A percentile compares a stretch with the other conserved stretches of the same genome.
These are phyloP conservation scores for Pseudozyma sp. DNA, from an alignment of 1,284 basidiomycete species.

Conservation along the genomic window DNA sequence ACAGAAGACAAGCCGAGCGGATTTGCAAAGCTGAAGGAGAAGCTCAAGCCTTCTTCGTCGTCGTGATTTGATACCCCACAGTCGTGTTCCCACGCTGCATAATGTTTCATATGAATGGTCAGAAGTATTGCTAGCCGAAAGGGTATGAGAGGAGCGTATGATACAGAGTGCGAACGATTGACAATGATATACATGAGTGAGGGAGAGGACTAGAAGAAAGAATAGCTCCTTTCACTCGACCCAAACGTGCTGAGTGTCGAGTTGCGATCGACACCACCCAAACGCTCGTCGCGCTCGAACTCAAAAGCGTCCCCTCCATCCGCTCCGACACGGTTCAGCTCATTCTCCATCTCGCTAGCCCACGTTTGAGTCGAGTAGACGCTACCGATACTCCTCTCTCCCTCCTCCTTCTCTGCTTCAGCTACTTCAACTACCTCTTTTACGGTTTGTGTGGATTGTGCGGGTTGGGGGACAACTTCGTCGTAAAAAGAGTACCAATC, in stretches of 20 bases:
- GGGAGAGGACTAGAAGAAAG: constrained; percentile 14
- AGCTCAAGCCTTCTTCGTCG: constrained; percentile 15
- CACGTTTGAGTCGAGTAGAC: constrained; percentile 20
- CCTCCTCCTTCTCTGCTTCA: neutral
- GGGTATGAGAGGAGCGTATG: neutral
- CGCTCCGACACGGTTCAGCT: neutral
- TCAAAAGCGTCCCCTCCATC: constrained; percentile 7
- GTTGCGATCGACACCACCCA: neutral
- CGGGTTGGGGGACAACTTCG: neutral
- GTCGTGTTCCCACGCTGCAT: neutral
- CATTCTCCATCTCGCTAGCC: constrained; percentile 2
- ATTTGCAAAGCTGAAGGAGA: constrained; percentile 18
- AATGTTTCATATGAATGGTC: neutral
- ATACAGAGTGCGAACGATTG: constrained; percentile 7
- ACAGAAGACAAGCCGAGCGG: constrained; percentile 25
- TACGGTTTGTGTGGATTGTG: neutral
- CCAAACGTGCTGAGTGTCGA: constrained; percentile 16
- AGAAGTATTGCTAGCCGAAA: neutral
- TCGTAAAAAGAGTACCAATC: neutral
- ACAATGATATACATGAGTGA: neutral
- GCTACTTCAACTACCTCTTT: neutral
- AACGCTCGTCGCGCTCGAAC: constrained; percentile 3
- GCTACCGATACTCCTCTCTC: constrained; percentile 12
- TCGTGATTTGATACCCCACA: constrained; percentile 15
- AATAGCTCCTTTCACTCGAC: constrained; percentile 19